Percentiles rank a stretch among this genome's conserved stretches.
Conservation (phyloP, 2,329 filamentous ascomycete species). For the Botrytis squamosa region DNA sequence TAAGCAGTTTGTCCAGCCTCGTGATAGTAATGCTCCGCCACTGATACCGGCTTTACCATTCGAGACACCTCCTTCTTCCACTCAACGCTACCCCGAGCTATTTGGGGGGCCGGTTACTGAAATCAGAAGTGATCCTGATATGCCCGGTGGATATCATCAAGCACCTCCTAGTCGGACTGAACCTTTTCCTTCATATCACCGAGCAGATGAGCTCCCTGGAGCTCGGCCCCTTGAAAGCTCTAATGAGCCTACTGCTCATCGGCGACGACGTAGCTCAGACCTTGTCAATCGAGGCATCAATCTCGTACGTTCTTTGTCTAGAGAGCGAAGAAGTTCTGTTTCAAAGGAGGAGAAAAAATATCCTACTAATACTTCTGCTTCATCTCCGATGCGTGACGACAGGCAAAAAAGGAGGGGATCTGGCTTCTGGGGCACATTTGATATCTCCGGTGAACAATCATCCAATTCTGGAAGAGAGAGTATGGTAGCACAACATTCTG, state of each 20-base stretch:
- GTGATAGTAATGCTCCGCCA: slow-evolving; percentile 11
- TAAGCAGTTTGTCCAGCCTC: not conserved
- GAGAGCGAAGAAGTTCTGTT: slow-evolving; percentile 32
- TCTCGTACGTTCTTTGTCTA: slow-evolving; percentile 38
- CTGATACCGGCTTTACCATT: slow-evolving; percentile 27
- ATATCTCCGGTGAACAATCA: slow-evolving; percentile 1
- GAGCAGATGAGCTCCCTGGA: slow-evolving; percentile 42
- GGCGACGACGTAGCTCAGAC: slow-evolving; percentile 41
- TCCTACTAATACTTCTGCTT: not conserved
- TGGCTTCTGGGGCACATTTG: slow-evolving; percentile 38
- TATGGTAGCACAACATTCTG: slow-evolving; percentile 35
- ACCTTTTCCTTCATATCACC: slow-evolving; percentile 43
- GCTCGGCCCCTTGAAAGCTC: slow-evolving; percentile 36
- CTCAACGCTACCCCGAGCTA: slow-evolving; percentile 50
- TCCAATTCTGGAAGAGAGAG: slow-evolving; percentile 33
- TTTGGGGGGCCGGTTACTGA: slow-evolving; percentile 41
- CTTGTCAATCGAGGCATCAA: slow-evolving; percentile 54
- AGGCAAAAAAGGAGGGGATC: slow-evolving; percentile 44
- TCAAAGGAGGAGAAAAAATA: slow-evolving; percentile 18
- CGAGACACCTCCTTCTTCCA: slow-evolving; percentile 52
- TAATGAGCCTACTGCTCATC: not conserved
- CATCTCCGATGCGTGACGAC: slow-evolving; percentile 23
- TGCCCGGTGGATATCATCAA: slow-evolving; percentile 36
- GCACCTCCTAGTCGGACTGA: slow-evolving; percentile 35
- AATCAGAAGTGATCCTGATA: slow-evolving; percentile 29